These are phyloP conservation scores for Ophiostoma perfectum DNA, from an alignment of 2,329 filamentous ascomycete genomes.

Conservation along the genomic window DNA sequence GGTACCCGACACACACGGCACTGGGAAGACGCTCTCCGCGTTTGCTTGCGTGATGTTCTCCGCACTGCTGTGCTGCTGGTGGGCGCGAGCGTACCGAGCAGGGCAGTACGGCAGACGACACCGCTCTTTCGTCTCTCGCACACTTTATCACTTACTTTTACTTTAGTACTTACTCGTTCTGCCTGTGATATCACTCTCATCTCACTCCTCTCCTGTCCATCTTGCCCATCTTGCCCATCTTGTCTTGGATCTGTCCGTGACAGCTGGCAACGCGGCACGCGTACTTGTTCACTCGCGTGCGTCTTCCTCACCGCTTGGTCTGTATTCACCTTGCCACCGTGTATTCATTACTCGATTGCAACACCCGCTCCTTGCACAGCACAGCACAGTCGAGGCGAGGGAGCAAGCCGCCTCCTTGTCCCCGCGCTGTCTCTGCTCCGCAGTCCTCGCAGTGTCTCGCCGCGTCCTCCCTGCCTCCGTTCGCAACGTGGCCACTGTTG, in stretches of 20 bases:
- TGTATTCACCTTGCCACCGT: background rate
- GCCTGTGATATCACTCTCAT: background rate
- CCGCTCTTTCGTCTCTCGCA: background rate
- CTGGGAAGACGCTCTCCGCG: background rate
- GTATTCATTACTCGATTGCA: background rate
- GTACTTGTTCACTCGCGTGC: too few relatives aligned
- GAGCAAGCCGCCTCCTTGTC: background rate
- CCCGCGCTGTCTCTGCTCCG: background rate
- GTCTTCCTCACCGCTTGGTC: too few relatives aligned
- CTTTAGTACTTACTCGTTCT: background rate
- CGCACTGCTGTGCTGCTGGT: background rate
- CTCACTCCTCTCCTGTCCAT: background rate
- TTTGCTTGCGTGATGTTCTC: constrained; percentile 3
- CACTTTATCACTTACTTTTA: background rate
- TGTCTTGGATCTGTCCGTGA: too few relatives aligned
- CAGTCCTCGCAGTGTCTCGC: background rate
- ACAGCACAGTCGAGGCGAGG: background rate
- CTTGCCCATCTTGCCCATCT: too few relatives aligned
- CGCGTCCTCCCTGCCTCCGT: background rate
- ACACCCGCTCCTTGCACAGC: background rate
- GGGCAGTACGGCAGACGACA: background rate
- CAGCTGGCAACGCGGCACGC: too few relatives aligned
- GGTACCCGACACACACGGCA: too few relatives aligned
- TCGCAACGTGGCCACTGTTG: too few relatives aligned
- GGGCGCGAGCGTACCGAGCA: too few relatives aligned